Base-by-base conservation (phyloP, 1,139 yeast genomes). In the Yamadazyma sp. region DNA sequence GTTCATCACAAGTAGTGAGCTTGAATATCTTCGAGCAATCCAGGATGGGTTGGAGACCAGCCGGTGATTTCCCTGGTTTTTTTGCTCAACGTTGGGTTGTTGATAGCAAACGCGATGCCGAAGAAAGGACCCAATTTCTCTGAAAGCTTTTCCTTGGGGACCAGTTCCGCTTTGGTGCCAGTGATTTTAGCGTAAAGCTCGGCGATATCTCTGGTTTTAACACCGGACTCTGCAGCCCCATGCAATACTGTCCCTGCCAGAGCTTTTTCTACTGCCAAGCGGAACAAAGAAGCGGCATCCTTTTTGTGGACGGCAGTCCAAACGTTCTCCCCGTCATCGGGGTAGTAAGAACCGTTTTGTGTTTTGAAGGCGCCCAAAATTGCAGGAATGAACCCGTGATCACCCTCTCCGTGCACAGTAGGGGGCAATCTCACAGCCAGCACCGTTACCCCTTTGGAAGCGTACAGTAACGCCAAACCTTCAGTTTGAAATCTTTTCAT, bases 221-320 rank as follows among this genome's bases (percentile, higher is more conserved):
- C 42, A 11, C 32, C 36, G 31, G 56, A 64, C 14, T 25, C 27
- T 20, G 48, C 57, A 25, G 49, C 49, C 1, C 49, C 61, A 38
- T 61, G 61, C 27, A 49, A 55, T 12, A 37, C 41, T 5, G 34
- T 32, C 9, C 66, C 66, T 5, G 61, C 46, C 1, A 29, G 27
- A 6, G 58, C 64, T 31, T 58, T 58, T 41, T 57, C 62, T 12
- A 54, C 22, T 4, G 52, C 63, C 25, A 55, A 40, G 15, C 45
- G 39, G 35, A 34, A 61, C 14, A 60, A 16, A 4, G 26, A 39
- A 1, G 64, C 69, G 20, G 58, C 63, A 51, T 65, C 71, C 2
- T 33, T 16, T 12, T 46, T 47, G 34, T 61, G 53, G n/a, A 59
- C 61, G 3, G 65, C 58, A 5, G 62, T 42, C 68, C 68, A 65